A percentile compares a stretch with the other conserved stretches of the same genome.
Conservation (phyloP, 768 basidiomycete genomes). For the Artomyces pyxidatus region DNA sequence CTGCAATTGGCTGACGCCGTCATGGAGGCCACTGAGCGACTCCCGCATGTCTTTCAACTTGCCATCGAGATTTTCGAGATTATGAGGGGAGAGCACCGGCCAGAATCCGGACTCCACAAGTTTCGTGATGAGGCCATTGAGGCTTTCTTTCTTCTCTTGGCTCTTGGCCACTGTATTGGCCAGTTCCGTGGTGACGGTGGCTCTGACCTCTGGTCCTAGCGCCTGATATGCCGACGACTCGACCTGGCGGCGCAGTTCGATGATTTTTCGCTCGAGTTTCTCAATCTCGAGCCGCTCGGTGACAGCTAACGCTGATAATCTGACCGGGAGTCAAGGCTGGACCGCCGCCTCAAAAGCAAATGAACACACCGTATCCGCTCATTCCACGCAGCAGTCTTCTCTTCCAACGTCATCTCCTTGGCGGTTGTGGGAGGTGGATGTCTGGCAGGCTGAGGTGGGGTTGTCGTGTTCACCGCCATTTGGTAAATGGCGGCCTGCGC, state of each 20-base stretch:
- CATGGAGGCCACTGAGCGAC: constrained; percentile 24
- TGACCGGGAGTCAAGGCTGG: constrained; percentile 11
- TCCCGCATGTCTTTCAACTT: constrained; percentile 22
- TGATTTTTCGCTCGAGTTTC: constrained; percentile 26
- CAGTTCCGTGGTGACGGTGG: constrained; percentile 19
- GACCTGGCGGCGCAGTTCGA: constrained; percentile 1
- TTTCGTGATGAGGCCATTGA: constrained; percentile 23
- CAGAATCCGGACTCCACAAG: constrained; percentile 32
- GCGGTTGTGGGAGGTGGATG: background rate
- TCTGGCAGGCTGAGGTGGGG: constrained; percentile 4
- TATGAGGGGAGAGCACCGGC: constrained; percentile 27
- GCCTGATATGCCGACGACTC: constrained; percentile 17
- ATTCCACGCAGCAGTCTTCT: constrained; percentile 31
- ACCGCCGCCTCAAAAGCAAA: background rate
- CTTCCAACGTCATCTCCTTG: constrained; percentile 25
- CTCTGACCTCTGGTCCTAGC: constrained; percentile 22
- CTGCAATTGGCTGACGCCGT: constrained; percentile 12
- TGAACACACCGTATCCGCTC: constrained; percentile 33
- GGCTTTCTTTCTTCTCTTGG: constrained; percentile 25
- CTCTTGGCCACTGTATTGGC: constrained; percentile 17
- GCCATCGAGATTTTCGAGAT: constrained; percentile 15
- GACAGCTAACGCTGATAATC: constrained; percentile 30
- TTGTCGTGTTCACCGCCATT: no score
- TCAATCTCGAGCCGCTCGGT: constrained; percentile 24
- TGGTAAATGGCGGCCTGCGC: no score